Conservation (phyloP, 768 basidiomycete genomes). For the Amanita muscaria region DNA sequence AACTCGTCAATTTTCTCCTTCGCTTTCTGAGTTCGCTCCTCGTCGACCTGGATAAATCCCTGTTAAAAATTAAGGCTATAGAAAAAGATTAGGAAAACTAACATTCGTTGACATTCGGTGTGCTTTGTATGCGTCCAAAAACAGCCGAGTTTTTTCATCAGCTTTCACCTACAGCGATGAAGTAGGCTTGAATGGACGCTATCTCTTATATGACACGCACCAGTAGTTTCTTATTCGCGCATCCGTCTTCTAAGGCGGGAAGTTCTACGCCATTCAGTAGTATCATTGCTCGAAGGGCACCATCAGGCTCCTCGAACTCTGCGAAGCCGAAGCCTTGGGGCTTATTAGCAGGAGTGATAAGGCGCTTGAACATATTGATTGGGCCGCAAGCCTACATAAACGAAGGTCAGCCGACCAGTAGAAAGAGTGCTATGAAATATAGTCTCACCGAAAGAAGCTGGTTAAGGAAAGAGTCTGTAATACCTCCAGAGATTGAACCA, state of each 20-base stretch:
- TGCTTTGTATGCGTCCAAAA: slow-evolving; percentile 78
- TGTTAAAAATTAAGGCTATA: slow-evolving; percentile 4
- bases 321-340: slow-evolving; percentile 97
- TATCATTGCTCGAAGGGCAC: slow-evolving; percentile 65
- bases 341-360: slow-evolving; percentile 87
- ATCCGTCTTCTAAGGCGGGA: slow-evolving; percentile 43
- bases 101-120: slow-evolving; percentile 80
- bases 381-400: slow-evolving; percentile 74
- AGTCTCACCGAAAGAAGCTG: slow-evolving; percentile 60
- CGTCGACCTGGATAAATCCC: slow-evolving; percentile 54
- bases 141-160: slow-evolving; percentile 88
- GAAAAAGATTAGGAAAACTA: slow-evolving; percentile 20
- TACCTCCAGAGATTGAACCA: slow-evolving; percentile 92
- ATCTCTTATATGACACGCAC: slow-evolving; percentile 44
- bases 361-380: slow-evolving; percentile 83
- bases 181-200: slow-evolving; percentile 36
- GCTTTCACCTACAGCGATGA: slow-evolving; percentile 68
- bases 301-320: slow-evolving; percentile 89
- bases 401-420: not conserved
- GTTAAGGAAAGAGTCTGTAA: slow-evolving; percentile 76
- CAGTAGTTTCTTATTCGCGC: slow-evolving; percentile 44
- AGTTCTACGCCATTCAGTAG: slow-evolving; percentile 41
- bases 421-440: not conserved
- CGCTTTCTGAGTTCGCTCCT: slow-evolving; percentile 52
- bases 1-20: slow-evolving; percentile 56